A percentile compares a stretch with the other conserved stretches of the same genome.
phyloP scores from a whole-genome alignment of 2,329 filamentous ascomycete species.

The Exophiala sp. region DNA sequence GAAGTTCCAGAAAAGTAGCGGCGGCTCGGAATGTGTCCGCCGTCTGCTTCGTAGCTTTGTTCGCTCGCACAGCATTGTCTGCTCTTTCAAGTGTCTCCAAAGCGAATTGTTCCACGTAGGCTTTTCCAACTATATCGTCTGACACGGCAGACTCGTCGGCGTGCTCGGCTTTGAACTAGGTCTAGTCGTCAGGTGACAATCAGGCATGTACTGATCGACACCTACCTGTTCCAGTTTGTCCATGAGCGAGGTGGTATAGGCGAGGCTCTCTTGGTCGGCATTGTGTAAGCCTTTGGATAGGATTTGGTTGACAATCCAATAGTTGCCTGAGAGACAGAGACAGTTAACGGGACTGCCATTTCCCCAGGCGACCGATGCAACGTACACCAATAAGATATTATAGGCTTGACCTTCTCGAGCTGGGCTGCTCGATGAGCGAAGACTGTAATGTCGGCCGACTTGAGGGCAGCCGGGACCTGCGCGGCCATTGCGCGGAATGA shows the following conservation, averaged over 20 bases:
- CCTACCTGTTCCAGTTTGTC: constrained; percentile 77
- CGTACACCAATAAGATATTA: constrained; percentile 92
- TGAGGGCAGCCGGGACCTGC: constrained; percentile 64
- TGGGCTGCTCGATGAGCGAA: constrained; percentile 80
- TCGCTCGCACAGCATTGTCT: constrained; percentile 71
- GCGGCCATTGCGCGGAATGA: constrained; percentile 59
- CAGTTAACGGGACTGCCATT: constrained; percentile 27
- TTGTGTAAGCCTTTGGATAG: constrained; percentile 73
- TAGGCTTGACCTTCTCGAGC: constrained; percentile 76
- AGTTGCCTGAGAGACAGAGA: constrained; percentile 58
- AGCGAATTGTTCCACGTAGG: constrained; percentile 91
- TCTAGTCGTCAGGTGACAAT: neutral
- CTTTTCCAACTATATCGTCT: constrained; percentile 80
- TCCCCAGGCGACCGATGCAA: constrained; percentile 26
- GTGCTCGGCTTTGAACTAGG: constrained; percentile 64
- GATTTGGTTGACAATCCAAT: constrained; percentile 90
- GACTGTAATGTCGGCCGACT: constrained; percentile 72
- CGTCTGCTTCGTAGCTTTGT: constrained; percentile 84
- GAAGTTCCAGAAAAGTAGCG: constrained; percentile 82
- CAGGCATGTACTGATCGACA: neutral
- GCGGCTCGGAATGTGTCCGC: constrained; percentile 91
- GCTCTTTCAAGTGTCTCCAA: constrained; percentile 80
- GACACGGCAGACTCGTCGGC: constrained; percentile 72
- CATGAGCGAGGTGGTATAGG: constrained; percentile 78
- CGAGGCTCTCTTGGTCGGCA: constrained; percentile 67